Evolutionary conservation across 1,284 basidiomycete genomes (phyloP).

Genomic region (Leccinum subrobustum): DNA sequence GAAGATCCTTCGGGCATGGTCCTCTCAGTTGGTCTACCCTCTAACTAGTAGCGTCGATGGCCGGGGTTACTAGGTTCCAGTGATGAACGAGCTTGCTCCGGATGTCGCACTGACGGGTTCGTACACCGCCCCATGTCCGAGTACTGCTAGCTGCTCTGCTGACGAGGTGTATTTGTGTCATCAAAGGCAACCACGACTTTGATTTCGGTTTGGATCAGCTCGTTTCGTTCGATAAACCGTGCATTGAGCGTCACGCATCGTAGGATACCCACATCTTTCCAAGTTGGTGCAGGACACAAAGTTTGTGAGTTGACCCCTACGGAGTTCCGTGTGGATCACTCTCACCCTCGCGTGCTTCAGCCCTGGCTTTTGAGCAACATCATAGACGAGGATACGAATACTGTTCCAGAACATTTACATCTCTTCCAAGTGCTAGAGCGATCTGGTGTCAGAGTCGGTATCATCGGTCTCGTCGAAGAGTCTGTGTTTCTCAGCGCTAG

Average conservation of each 20-base stretch:
- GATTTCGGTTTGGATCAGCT: slow-evolving; percentile 41
- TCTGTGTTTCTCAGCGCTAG: slow-evolving; percentile 29
- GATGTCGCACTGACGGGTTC: slow-evolving; percentile 68
- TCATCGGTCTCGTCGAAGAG: slow-evolving; percentile 74
- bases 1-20: neutral
- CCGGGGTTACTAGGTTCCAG: slow-evolving; percentile 57
- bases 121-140: neutral
- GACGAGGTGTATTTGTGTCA: neutral
- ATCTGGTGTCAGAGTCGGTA: slow-evolving; percentile 57
- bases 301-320: slow-evolving; percentile 49
- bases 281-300: slow-evolving; percentile 64
- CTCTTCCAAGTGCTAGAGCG: slow-evolving; percentile 55
- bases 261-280: slow-evolving; percentile 80
- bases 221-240: neutral
- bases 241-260: slow-evolving; percentile 5
- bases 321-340: neutral
- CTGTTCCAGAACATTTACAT: slow-evolving; percentile 48
- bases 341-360: slow-evolving; percentile 23
- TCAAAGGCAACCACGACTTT: slow-evolving; percentile 64
- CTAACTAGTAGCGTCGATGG: neutral
- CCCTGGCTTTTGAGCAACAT: slow-evolving; percentile 65
- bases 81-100: slow-evolving; percentile 75
- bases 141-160: neutral
- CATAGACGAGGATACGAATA: slow-evolving; percentile 48
- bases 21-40: neutral